These are phyloP conservation scores for Pontederia crassipes DNA, from an alignment of 176 grass and related monocot species.

Conservation along the genomic window DNA sequence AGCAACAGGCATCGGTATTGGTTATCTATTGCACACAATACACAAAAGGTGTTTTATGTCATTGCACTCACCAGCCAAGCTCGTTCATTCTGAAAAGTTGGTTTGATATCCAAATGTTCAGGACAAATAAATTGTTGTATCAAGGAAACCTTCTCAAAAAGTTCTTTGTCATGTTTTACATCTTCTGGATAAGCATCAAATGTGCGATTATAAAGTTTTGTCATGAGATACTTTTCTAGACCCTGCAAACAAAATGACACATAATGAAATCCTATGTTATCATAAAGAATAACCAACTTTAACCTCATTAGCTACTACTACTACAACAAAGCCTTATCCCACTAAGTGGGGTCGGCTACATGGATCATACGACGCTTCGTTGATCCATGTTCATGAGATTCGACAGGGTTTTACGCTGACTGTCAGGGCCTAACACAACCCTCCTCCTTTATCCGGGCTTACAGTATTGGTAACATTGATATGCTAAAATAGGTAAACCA, in stretches of 20 bases:
- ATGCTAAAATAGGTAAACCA: too few relatives aligned
- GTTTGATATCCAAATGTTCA: slow-evolving; percentile 89
- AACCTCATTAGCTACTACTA: too few relatives aligned
- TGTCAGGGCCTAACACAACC: too few relatives aligned
- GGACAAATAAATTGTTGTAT: slow-evolving; percentile 78
- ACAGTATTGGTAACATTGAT: too few relatives aligned
- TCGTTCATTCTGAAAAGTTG: slow-evolving; percentile 90
- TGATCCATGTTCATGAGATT: too few relatives aligned
- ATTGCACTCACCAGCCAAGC: slow-evolving; percentile 67
- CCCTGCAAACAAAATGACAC: slow-evolving; percentile 41
- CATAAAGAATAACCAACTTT: slow-evolving; percentile 11
- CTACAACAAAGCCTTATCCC: too few relatives aligned
- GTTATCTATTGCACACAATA: not conserved
- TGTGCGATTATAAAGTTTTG: slow-evolving; percentile 75
- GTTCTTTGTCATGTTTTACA: slow-evolving; percentile 70
- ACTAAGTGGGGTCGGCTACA: too few relatives aligned
- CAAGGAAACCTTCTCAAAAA: slow-evolving; percentile 91
- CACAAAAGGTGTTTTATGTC: not conserved
- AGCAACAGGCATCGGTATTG: not conserved
- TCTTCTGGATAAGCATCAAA: slow-evolving; percentile 96
- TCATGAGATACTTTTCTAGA: slow-evolving; percentile 99
- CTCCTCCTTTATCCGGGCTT: too few relatives aligned
- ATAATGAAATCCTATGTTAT: not conserved
- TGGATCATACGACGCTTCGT: too few relatives aligned
- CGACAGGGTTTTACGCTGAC: too few relatives aligned